Percentiles rank a stretch among this genome's conserved stretches.
These are phyloP conservation scores for Ilyonectria sp. DNA, from an alignment of 2,329 filamentous ascomycete genomes.

Conservation along the genomic window DNA sequence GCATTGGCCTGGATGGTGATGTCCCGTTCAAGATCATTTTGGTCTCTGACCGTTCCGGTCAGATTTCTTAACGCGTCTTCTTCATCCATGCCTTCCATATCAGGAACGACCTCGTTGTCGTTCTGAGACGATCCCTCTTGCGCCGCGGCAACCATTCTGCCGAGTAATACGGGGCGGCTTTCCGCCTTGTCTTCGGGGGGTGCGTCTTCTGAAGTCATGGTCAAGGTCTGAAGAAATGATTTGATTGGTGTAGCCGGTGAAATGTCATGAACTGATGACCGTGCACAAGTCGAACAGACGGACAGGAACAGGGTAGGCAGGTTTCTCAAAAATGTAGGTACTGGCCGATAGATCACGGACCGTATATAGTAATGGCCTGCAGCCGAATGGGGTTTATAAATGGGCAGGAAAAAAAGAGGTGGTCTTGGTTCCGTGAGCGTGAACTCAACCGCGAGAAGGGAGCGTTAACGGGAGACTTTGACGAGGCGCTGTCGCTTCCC, in stretches of 20 bases:
- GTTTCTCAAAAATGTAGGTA: neutral
- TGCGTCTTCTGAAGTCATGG: constrained; percentile 49
- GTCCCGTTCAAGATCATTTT: constrained; percentile 91
- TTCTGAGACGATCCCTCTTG: constrained; percentile 43
- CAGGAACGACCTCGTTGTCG: constrained; percentile 22
- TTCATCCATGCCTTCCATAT: constrained; percentile 64
- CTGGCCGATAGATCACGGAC: neutral
- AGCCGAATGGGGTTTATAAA: neutral
- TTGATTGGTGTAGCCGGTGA: neutral
- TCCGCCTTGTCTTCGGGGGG: constrained; percentile 39
- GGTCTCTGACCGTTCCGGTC: constrained; percentile 81
- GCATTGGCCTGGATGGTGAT: constrained; percentile 77
- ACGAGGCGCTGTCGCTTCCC: constrained; percentile 1
- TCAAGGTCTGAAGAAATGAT: constrained; percentile 2
- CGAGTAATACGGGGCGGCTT: constrained; percentile 46
- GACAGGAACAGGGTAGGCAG: neutral
- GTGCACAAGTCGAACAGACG: neutral
- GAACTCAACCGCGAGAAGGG: neutral
- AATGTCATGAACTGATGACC: neutral
- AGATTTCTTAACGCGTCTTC: constrained; percentile 73
- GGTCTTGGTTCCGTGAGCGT: neutral
- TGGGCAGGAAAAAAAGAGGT: neutral
- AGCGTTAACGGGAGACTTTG: constrained; percentile 6
- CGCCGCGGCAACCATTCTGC: constrained; percentile 51
- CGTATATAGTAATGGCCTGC: too few species aligned